Evolutionary conservation across 257 asterid genomes (phyloP), one percentile per base, ranked within the genome.

Genomic region (Osmanthus fragrans): DNA sequence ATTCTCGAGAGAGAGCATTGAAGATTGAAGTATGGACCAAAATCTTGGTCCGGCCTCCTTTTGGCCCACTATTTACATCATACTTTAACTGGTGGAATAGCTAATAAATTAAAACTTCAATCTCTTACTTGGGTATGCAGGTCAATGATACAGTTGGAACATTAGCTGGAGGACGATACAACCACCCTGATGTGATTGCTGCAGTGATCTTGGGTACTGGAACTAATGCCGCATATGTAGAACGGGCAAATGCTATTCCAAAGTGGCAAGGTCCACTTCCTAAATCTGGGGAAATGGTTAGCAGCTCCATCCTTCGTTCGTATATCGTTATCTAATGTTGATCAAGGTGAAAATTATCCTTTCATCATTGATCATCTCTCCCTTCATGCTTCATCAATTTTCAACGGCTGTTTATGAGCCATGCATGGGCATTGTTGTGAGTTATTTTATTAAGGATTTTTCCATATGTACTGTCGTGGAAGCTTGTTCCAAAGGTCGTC

Each of bases 101-200:
- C 23, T 65, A 68, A 60, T 60, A 60, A 21, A 60, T 29, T 47
- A 54, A 18, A 69, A 47, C 9, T 27, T 39, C 36, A 21, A 32
- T 54, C 54, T 80, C 58, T 65, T 16, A 71, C 16, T 66, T 64
- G 51, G 45, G 45, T 18, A 39, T 82, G 74, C 75, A 95, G 99
- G 90, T 95, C 34, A 96, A 96, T 74, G 99, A 96, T 79, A 92
- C 98, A 0, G 97, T 96, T 63, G 99, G 99, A 68, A 93, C 98
- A 40, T 87, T 93, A 87, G 99, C 98, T 29, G 89, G 94, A 71
- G 98, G 97, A 33, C 85, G 91, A 25, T 92, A 90, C 76, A 83
- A 67, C 76, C 70, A 87, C 79, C 83, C 88, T 13, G 94, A 96
- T 81, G 97, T 88, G 34, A 71, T 93, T 71, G 99, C 98, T 72